phyloP scores from a whole-genome alignment of 345 rosid species.

The Schrenkiella parvula region DNA sequence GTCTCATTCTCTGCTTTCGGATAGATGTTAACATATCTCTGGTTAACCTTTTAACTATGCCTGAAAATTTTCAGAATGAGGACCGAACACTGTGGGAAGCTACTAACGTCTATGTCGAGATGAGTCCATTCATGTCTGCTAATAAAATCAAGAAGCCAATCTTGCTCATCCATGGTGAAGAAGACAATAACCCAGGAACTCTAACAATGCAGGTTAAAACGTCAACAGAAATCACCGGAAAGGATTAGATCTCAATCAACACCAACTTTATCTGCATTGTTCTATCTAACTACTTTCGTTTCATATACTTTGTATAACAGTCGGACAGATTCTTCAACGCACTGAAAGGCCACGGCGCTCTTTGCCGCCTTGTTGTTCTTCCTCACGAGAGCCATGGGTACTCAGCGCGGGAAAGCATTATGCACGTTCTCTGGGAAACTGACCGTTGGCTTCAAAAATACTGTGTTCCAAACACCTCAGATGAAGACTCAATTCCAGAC shows the following conservation, averaged over 20 bases:
- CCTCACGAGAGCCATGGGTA: constrained; percentile 98
- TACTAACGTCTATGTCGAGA: constrained; percentile 70
- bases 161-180: constrained; percentile 96
- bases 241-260: background rate
- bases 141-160: constrained; percentile 93
- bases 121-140: constrained; percentile 98
- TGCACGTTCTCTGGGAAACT: constrained; percentile 99
- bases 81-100: constrained; percentile 99
- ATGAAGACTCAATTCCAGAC: constrained; percentile 40
- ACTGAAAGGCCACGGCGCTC: constrained; percentile 93
- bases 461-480: constrained; percentile 58
- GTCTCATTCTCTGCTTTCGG: background rate
- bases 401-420: constrained; percentile 89
- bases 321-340: constrained; percentile 96
- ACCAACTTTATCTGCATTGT: background rate
- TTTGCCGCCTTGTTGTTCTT: constrained; percentile 79
- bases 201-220: constrained; percentile 87
- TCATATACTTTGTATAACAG: constrained; percentile 38
- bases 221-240: background rate
- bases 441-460: constrained; percentile 93
- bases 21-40: constrained; percentile 8
- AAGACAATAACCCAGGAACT: constrained; percentile 95
- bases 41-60: background rate
- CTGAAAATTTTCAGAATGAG: constrained; percentile 55
- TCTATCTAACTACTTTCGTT: constrained; percentile 11